phyloP scores from a whole-genome alignment of 2,329 filamentous ascomycete genomes.

The Endothia cerciana region DNA sequence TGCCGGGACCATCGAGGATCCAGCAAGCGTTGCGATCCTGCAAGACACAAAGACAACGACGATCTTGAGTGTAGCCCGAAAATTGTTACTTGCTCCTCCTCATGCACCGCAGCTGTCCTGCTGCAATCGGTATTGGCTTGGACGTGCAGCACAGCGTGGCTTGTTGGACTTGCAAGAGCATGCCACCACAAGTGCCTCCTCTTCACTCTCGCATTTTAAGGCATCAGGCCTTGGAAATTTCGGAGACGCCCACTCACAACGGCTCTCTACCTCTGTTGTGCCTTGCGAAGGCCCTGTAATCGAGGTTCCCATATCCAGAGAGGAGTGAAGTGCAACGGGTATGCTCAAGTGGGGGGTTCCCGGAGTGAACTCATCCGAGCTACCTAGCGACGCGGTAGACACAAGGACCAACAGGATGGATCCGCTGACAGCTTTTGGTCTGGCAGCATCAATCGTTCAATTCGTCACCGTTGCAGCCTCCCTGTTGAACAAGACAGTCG shows the following conservation, averaged over 20 bases:
- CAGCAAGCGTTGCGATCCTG: too few species aligned
- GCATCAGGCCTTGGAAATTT: background rate
- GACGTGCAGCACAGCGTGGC: background rate
- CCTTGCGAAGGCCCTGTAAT: background rate
- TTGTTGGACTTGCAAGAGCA: background rate
- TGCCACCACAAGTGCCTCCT: background rate
- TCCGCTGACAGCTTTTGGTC: background rate
- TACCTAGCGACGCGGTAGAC: background rate
- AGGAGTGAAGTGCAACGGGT: too few species aligned
- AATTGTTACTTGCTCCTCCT: too few species aligned
- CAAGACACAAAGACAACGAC: too few species aligned
- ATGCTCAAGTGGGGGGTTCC: background rate
- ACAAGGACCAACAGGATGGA: background rate
- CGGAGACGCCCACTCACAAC: background rate
- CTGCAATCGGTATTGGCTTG: background rate
- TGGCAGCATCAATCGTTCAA: background rate
- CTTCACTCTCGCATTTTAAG: background rate
- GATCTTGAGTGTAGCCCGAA: too few species aligned
- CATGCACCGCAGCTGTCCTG: background rate
- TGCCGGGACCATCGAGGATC: too few species aligned
- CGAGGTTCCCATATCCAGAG: background rate
- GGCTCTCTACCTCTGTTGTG: background rate
- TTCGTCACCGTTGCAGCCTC: background rate
- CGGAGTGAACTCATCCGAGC: too few species aligned
- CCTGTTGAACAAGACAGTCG: background rate